Base-by-base conservation (phyloP, 2,329 filamentous ascomycete genomes). In the Aspergillus fijiensis region DNA sequence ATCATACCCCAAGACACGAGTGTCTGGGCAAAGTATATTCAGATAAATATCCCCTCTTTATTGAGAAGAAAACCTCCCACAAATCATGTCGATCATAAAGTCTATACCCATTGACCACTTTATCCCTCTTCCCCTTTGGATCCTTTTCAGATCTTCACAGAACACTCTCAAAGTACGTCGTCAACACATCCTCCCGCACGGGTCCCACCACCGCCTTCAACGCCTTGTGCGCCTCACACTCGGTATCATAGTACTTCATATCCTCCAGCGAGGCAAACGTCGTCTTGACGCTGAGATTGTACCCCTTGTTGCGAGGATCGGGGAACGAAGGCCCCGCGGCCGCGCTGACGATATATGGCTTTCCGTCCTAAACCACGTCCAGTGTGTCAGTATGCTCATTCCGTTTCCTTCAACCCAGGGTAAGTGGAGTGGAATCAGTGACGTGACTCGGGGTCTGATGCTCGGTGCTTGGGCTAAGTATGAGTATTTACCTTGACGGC, bases 201-300 rank as follows among this genome's bases (percentile, higher is more conserved):
- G 72, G 68, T 0, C 63, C 68, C 3, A 65, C 70, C 57, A 74
- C 66, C 19, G 72, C 72, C 65, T 75, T 77, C 63, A 87, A 72
- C 27, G 74, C 78, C 59, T 75, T 75, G 65, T 88, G 85, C 33
- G 84, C 84, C 65, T 78, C 79, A 64, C 84, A 86, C 52, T 82
- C 79, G 10, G 79, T 78, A 71, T 91, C 88, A 72, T 90, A 91
- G 76, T 84, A 91, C 66, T 84, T 80, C 84, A 91, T 86, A 72
- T 91, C 89, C 12, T 87, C 87, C 57, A 86, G 68, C 60, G 77
- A 87, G 50, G 82, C 81, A 70, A 91, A 91, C 51, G 84, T 83
- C 47, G 83, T 86, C 72, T 86, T 84, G 52, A 84, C 84, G 16
- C 85, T 81, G 56, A 91, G 69, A 7, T 86, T 90, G 78, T 82